Percentiles rank a stretch among this genome's conserved stretches.
phyloP scores from a whole-genome alignment of 2,329 filamentous ascomycete species.

The Thelonectria blattea region DNA sequence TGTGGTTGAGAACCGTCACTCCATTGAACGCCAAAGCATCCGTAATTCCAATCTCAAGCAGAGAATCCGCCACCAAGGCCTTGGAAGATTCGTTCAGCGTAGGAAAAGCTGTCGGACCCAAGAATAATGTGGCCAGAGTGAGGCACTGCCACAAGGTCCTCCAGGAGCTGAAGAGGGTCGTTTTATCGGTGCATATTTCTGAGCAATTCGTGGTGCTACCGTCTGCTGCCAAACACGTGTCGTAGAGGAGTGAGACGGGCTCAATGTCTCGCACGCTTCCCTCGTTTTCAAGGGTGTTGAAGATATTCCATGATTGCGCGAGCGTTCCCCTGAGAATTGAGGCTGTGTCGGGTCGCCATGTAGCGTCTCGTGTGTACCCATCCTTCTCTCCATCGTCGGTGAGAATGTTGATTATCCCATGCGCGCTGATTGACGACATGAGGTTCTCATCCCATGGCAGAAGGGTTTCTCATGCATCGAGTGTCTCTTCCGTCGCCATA shows the following conservation, averaged over 20 bases:
- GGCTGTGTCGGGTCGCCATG: constrained; percentile 8
- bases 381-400: background rate
- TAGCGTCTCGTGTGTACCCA: constrained; percentile 1
- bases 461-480: background rate
- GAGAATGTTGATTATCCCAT: constrained; percentile 1
- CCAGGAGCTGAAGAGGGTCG: constrained; percentile 10
- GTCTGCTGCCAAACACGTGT: background rate
- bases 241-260: background rate
- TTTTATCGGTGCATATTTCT: background rate
- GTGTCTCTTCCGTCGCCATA: background rate
- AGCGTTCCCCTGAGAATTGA: constrained; percentile 1
- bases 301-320: background rate
- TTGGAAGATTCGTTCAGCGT: background rate
- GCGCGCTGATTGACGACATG: background rate
- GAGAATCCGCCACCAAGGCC: background rate
- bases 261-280: background rate
- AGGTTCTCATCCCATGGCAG: background rate
- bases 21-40: constrained; percentile 1
- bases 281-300: background rate
- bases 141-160: constrained; percentile 18
- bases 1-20: background rate
- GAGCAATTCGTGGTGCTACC: background rate
- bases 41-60: background rate
- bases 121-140: background rate
- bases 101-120: constrained; percentile 3